These are phyloP conservation scores for Meira nashicola DNA, from an alignment of 1,284 basidiomycete species.

Conservation along the genomic window DNA sequence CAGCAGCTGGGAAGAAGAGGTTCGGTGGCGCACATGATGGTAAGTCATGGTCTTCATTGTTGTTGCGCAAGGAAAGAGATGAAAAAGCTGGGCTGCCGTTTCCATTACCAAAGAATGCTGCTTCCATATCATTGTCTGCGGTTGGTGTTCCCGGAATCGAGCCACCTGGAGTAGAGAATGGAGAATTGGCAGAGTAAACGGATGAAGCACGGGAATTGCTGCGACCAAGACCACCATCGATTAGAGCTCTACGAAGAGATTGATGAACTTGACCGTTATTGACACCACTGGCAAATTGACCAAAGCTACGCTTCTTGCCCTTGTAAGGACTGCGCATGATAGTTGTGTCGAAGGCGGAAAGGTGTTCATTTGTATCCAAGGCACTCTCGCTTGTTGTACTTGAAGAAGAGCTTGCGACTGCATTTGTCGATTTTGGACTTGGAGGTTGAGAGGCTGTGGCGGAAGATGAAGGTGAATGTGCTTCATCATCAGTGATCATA, in stretches of 20 bases:
- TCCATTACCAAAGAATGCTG: slow-evolving; percentile 33
- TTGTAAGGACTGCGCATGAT: slow-evolving; percentile 35
- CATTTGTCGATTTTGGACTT: slow-evolving; percentile 32
- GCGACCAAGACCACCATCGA: slow-evolving; percentile 47
- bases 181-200: slow-evolving; percentile 47
- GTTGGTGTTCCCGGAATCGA: slow-evolving; percentile 47
- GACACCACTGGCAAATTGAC: slow-evolving; percentile 29
- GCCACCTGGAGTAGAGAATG: slow-evolving; percentile 48
- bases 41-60: slow-evolving; percentile 40
- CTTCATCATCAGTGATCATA: slow-evolving; percentile 42
- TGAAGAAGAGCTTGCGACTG: neutral
- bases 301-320: slow-evolving; percentile 50
- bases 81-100: slow-evolving; percentile 37
- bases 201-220: slow-evolving; percentile 28
- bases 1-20: slow-evolving; percentile 51
- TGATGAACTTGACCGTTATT: slow-evolving; percentile 26
- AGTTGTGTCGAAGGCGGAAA: slow-evolving; percentile 46
- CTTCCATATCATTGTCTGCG: slow-evolving; percentile 37
- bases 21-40: slow-evolving; percentile 53
- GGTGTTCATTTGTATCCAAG: slow-evolving; percentile 21
- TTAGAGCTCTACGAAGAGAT: slow-evolving; percentile 46
- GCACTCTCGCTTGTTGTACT: slow-evolving; percentile 15
- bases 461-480: slow-evolving; percentile 34
- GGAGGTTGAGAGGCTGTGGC: slow-evolving; percentile 36
- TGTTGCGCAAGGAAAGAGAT: slow-evolving; percentile 41